Evolutionary conservation across 2,329 filamentous ascomycete species (phyloP).

Genomic region (Calonectria pteridis): DNA sequence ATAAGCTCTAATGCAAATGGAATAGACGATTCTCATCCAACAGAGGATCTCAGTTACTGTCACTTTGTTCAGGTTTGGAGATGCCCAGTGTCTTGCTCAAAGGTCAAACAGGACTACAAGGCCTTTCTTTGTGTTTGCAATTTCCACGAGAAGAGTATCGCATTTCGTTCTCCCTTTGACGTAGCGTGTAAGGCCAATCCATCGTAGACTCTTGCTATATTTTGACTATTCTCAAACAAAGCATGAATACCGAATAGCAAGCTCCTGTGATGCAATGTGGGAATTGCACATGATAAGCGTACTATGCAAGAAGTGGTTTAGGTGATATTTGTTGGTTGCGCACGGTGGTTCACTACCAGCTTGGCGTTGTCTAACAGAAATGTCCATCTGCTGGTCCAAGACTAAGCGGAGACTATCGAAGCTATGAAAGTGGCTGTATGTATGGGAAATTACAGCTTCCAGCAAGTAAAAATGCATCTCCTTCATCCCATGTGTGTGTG

Average conservation of each 20-base stretch:
- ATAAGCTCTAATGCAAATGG: conserved; percentile 17
- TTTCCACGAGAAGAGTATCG: not conserved
- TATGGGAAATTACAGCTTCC: not conserved
- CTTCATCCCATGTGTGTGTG: no score
- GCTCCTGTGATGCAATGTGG: not conserved
- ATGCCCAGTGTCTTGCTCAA: not conserved
- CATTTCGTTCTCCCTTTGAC: not conserved
- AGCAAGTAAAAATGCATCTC: not conserved
- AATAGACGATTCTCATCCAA: conserved; percentile 15
- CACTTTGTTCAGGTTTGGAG: not conserved
- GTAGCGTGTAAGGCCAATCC: not conserved
- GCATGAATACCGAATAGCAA: not conserved
- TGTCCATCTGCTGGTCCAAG: not conserved
- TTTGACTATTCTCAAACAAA: not conserved
- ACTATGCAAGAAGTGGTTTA: not conserved
- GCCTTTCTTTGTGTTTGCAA: not conserved
- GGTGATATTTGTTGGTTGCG: not conserved
- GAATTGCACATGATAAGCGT: not conserved
- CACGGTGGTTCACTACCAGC: not conserved
- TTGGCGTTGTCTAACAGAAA: not conserved
- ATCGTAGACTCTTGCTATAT: not conserved
- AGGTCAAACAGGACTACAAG: not conserved
- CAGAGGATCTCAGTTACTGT: not conserved
- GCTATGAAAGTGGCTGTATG: not conserved
- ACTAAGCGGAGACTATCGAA: not conserved